Percentiles rank a stretch among this genome's conserved stretches.
Evolutionary conservation across 2,329 filamentous ascomycete genomes (phyloP).

Genomic region (Sarocladium kiliense): DNA sequence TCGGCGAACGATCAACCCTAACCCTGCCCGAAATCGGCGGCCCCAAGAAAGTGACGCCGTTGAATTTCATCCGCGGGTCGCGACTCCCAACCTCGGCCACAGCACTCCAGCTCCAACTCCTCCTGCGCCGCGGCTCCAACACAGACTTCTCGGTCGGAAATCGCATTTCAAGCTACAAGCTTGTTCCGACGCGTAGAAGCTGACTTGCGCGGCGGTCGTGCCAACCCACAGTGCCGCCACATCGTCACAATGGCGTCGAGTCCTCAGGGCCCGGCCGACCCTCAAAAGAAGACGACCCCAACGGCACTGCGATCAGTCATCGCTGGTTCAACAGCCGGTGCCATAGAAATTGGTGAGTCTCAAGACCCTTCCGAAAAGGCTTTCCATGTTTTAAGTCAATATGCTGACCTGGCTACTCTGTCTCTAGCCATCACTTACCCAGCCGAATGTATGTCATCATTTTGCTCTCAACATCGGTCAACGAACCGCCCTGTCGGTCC

Average conservation of each 20-base stretch:
- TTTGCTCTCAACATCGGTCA: no score
- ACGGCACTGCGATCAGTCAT: conserved; percentile 85
- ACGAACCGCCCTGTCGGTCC: no score
- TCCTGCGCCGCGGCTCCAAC: background rate
- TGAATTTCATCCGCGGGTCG: conserved; percentile 1
- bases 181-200: no score
- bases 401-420: conserved; percentile 1
- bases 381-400: background rate
- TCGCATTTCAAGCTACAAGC: background rate
- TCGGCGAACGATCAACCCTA: no score
- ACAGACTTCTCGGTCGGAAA: background rate
- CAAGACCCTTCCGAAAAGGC: no score
- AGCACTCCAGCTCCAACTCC: background rate
- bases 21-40: background rate
- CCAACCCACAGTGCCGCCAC: background rate
- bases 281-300: conserved; percentile 46
- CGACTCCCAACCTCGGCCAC: background rate
- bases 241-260: conserved; percentile 22
- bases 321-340: conserved; percentile 88
- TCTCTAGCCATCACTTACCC: conserved; percentile 76
- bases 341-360: conserved; percentile 78
- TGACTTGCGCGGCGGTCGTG: background rate
- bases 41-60: background rate
- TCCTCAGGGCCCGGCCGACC: conserved; percentile 17
- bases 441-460: conserved; percentile 67